Percentiles rank a stretch among this genome's conserved stretches.
phyloP scores from a whole-genome alignment of 106 monocot genomes.

The Chionographis japonica region DNA sequence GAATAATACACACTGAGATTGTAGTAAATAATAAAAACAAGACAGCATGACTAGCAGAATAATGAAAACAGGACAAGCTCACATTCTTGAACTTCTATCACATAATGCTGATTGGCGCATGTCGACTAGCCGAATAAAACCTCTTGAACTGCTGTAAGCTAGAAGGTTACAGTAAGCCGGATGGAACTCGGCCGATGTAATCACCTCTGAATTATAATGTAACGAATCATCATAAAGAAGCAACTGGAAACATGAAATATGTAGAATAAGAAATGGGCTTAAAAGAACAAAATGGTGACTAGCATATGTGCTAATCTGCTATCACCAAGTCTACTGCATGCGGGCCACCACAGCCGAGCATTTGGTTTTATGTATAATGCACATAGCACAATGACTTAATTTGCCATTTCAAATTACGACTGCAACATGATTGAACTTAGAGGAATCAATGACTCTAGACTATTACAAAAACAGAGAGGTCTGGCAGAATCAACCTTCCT shows the following conservation, averaged over 20 bases:
- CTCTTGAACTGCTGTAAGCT: constrained; percentile 79
- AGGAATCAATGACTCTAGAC: too few relatives aligned
- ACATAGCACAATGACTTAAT: too few relatives aligned
- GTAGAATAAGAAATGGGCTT: background rate
- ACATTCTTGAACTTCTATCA: constrained; percentile 59
- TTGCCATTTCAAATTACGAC: too few relatives aligned
- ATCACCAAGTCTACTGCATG: background rate
- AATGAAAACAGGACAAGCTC: constrained; percentile 12
- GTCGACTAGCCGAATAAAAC: constrained; percentile 68
- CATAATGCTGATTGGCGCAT: constrained; percentile 70
- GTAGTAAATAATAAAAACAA: constrained; percentile 1
- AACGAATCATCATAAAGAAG: constrained; percentile 1
- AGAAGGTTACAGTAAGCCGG: constrained; percentile 59
- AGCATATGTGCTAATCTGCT: background rate
- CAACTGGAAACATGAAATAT: background rate
- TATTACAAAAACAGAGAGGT: too few relatives aligned
- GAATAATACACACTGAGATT: background rate
- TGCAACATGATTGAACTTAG: too few relatives aligned
- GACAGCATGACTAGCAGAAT: background rate
- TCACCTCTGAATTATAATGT: constrained; percentile 54
- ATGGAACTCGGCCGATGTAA: constrained; percentile 75
- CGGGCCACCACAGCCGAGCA: too few relatives aligned
- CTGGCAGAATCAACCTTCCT: too few relatives aligned
- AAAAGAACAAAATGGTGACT: background rate
- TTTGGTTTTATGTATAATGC: too few relatives aligned